phyloP scores from a whole-genome alignment of 495 filamentous ascomycete genomes.

The Penicillium simplicissimum region DNA sequence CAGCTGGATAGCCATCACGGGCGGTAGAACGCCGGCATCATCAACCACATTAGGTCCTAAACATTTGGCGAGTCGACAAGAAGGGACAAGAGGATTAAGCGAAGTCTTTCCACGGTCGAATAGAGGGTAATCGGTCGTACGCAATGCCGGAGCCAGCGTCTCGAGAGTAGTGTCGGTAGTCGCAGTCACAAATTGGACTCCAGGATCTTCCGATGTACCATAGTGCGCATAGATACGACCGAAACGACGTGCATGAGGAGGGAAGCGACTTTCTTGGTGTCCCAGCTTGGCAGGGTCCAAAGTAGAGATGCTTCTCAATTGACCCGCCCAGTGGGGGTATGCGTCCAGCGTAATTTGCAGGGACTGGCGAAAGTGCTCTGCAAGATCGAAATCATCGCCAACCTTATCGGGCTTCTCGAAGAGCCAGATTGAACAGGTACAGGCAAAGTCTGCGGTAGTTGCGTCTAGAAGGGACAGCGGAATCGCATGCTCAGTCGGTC shows the following conservation, averaged over 20 bases:
- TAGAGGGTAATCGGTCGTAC: conserved; percentile 26
- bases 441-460: conserved; percentile 26
- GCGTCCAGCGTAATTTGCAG: conserved; percentile 27
- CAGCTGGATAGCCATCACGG: conserved; percentile 40
- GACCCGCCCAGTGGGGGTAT: conserved; percentile 38
- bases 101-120: conserved; percentile 27
- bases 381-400: conserved; percentile 5
- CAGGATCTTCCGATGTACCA: conserved; percentile 35
- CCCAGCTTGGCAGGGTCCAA: conserved; percentile 6
- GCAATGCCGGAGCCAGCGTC: conserved; percentile 30
- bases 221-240: conserved; percentile 36
- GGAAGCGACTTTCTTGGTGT: conserved; percentile 1
- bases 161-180: conserved; percentile 24
- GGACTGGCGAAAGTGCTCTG: conserved; percentile 25
- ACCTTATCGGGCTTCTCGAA: conserved; percentile 19
- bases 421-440: conserved; percentile 31
- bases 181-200: conserved; percentile 37
- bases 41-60: background rate
- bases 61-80: conserved; percentile 11
- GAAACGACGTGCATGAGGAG: conserved; percentile 32
- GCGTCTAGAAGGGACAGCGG: conserved; percentile 37
- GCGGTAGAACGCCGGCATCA: conserved; percentile 15
- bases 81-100: conserved; percentile 15
- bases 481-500: conserved; percentile 1
- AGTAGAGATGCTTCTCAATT: conserved; percentile 22